A percentile compares a stretch with the other conserved stretches of the same genome.
phyloP scores from a whole-genome alignment of 164 flowering plant genomes.

The Tinospora cordifolia region DNA sequence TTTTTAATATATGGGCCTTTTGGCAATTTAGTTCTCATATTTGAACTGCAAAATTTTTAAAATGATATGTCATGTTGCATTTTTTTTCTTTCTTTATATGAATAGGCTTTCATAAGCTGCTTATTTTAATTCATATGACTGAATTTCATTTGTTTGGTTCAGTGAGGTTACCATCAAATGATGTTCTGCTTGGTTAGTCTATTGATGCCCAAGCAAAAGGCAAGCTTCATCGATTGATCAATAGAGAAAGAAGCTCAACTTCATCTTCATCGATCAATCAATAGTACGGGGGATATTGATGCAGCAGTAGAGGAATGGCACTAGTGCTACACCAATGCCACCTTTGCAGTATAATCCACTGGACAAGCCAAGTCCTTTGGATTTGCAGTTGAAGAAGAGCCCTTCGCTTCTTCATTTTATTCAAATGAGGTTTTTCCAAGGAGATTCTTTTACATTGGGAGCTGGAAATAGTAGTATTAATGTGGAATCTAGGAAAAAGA shows the following conservation, averaged over 20 bases:
- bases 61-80: background rate
- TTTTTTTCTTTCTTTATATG: background rate
- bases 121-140: background rate
- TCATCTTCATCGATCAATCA: too few species aligned
- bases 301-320: constrained; percentile 34
- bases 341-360: constrained; percentile 53
- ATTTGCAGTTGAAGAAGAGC: constrained; percentile 62
- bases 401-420: constrained; percentile 74
- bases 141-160: constrained; percentile 16
- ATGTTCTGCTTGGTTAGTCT: constrained; percentile 29
- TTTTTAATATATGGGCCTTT: background rate
- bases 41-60: background rate
- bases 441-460: constrained; percentile 21
- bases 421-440: constrained; percentile 69
- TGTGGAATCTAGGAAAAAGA: constrained; percentile 27
- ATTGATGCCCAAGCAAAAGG: too few species aligned
- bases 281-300: constrained; percentile 4
- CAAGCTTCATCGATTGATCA: too few species aligned
- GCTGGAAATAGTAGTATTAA: constrained; percentile 15
- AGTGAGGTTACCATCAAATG: constrained; percentile 45
- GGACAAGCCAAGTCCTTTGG: too few species aligned
- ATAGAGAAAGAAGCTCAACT: too few species aligned
- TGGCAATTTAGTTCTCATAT: background rate
- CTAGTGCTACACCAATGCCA: constrained; percentile 20
- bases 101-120: background rate